These are phyloP conservation scores for Pterula multifida DNA, from an alignment of 1,284 basidiomycete species.

Conservation along the genomic window DNA sequence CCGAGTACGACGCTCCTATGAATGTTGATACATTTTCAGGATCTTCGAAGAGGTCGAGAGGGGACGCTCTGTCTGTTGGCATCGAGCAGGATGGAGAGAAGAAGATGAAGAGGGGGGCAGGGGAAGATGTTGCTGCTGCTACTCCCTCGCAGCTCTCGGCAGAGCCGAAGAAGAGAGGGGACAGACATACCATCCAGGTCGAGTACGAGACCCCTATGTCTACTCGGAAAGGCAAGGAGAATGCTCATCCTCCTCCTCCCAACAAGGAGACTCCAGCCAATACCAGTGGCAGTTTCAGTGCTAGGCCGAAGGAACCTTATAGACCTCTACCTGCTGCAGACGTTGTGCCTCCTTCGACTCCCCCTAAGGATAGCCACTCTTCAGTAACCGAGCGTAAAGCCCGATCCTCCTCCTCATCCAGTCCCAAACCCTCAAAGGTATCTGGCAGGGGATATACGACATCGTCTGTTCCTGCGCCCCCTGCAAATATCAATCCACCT, in stretches of 20 bases:
- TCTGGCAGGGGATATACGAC: neutral
- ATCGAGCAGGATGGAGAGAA: neutral
- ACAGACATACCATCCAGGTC: conserved; percentile 82
- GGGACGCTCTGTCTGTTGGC: neutral
- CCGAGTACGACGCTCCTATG: conserved; percentile 10
- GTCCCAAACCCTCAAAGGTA: too few species aligned
- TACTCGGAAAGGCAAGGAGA: conserved; percentile 16
- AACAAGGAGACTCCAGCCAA: conserved; percentile 15
- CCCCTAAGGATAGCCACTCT: neutral
- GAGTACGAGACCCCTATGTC: conserved; percentile 54
- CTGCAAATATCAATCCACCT: neutral
- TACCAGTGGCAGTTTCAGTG: neutral
- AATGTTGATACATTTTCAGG: conserved; percentile 32
- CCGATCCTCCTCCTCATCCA: conserved; percentile 2
- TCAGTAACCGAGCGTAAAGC: neutral
- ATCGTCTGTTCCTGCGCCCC: neutral
- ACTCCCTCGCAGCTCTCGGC: conserved; percentile 13
- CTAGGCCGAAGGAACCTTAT: neutral
- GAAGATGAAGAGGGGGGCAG: neutral
- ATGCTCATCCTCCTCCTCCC: conserved; percentile 13
- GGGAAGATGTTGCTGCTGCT: conserved; percentile 11
- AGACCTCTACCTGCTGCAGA: neutral
- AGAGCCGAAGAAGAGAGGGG: conserved; percentile 26
- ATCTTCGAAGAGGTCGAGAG: conserved; percentile 11
- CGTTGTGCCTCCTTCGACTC: neutral